These are phyloP conservation scores for Pleurotus tuber-regium DNA, from an alignment of 768 basidiomycete genomes.

Conservation along the genomic window DNA sequence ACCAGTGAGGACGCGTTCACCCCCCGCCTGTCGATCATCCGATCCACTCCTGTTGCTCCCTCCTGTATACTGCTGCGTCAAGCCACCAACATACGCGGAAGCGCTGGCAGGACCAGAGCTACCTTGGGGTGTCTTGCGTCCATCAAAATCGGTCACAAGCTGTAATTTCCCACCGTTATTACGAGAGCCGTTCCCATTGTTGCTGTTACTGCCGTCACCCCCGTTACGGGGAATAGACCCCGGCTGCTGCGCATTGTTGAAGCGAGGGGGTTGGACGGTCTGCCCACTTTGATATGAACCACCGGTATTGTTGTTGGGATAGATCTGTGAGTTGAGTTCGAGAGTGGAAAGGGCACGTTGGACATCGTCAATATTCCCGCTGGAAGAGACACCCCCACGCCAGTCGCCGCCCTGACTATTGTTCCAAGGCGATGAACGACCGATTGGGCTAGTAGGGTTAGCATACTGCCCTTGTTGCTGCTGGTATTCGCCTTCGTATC, in stretches of 20 bases:
- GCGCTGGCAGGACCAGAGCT: conserved; percentile 48
- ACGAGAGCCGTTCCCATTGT: conserved; percentile 29
- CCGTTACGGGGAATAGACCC: conserved; percentile 34
- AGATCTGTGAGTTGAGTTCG: conserved; percentile 49
- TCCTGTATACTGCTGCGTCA: conserved; percentile 36
- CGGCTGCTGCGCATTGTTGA: conserved; percentile 52
- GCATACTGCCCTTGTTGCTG: conserved; percentile 37
- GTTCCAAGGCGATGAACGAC: conserved; percentile 65
- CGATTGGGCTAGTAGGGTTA: conserved; percentile 55
- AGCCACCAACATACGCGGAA: conserved; percentile 36
- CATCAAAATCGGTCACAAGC: conserved; percentile 62
- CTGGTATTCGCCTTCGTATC: conserved; percentile 7
- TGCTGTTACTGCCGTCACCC: conserved; percentile 28
- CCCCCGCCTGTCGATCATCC: conserved; percentile 27
- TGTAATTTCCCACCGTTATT: conserved; percentile 43
- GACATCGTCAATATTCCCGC: conserved; percentile 63
- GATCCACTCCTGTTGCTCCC: conserved; percentile 6
- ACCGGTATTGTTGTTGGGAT: conserved; percentile 20
- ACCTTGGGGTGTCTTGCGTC: conserved; percentile 57
- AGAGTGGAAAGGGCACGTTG: conserved; percentile 69
- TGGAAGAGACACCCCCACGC: conserved; percentile 39
- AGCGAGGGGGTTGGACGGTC: conserved; percentile 65
- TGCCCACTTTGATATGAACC: conserved; percentile 42
- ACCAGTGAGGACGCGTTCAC: conserved; percentile 49
- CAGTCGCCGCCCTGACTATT: conserved; percentile 41